Conservation (phyloP, 2,329 filamentous ascomycete species). For the Cladosporium sp. region DNA sequence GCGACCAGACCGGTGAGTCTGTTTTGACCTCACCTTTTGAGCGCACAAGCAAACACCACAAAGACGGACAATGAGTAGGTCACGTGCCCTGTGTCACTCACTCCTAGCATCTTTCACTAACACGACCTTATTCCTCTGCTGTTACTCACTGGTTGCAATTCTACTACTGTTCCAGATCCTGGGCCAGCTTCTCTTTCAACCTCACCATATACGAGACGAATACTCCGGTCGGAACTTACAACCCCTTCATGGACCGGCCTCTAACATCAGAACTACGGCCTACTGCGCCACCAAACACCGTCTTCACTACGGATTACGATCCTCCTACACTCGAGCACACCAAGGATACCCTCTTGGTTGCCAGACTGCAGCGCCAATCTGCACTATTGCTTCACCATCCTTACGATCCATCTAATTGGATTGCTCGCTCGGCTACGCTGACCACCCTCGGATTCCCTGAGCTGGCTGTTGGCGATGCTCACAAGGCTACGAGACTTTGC, state of each 20-base stretch:
- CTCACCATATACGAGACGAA: background rate
- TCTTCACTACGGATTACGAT: background rate
- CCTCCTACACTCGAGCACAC: background rate
- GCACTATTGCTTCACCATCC: conserved; percentile 23
- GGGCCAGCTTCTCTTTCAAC: background rate
- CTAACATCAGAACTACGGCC: background rate
- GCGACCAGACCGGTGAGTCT: background rate
- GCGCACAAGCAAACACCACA: background rate
- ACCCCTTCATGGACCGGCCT: background rate
- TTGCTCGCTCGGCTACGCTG: conserved; percentile 25
- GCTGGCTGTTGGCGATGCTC: conserved; percentile 32
- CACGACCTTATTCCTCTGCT: background rate
- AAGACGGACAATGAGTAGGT: background rate
- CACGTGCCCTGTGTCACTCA: background rate
- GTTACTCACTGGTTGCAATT: background rate
- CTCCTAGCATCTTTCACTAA: background rate
- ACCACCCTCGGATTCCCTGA: conserved; percentile 30
- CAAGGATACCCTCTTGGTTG: background rate
- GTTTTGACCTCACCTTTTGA: background rate
- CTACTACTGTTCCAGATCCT: background rate
- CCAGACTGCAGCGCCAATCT: conserved; percentile 20
- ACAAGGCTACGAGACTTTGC: conserved; percentile 29
- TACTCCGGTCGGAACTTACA: background rate
- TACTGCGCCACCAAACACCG: background rate
- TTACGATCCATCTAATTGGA: conserved; percentile 32